phyloP scores from a whole-genome alignment of 2,329 filamentous ascomycete species.

The Huntiella bhutanensis region DNA sequence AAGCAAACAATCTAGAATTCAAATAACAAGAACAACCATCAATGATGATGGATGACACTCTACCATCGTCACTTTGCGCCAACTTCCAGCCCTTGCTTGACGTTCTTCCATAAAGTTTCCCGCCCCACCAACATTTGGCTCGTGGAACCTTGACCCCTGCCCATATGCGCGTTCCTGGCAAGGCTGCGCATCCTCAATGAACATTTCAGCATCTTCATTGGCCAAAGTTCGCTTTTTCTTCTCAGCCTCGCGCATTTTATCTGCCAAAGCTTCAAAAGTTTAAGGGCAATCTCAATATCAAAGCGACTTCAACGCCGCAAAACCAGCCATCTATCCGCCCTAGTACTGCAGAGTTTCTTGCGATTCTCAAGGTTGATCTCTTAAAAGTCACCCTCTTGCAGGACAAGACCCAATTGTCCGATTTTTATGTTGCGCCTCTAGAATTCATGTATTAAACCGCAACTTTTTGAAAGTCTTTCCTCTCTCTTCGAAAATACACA shows the following conservation, averaged over 20 bases:
- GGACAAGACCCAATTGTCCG: not conserved
- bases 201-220: slow-evolving; percentile 2
- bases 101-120: not conserved
- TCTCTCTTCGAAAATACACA: not conserved
- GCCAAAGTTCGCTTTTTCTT: slow-evolving; percentile 3
- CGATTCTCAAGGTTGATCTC: not conserved
- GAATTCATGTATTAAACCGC: not conserved
- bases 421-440: not conserved
- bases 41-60: too few relatives aligned
- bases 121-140: slow-evolving; percentile 5
- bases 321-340: not conserved
- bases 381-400: not conserved
- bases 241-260: slow-evolving; percentile 3
- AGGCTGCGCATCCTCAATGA: slow-evolving; percentile 5
- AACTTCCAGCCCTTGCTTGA: not conserved
- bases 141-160: not conserved
- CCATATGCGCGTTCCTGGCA: slow-evolving; percentile 5
- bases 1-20: too few relatives aligned
- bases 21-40: too few relatives aligned
- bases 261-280: too few relatives aligned
- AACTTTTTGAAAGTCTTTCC: not conserved
- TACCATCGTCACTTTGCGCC: not conserved
- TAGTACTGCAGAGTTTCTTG: not conserved
- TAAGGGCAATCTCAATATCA: too few relatives aligned
- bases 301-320: too few relatives aligned